Evolutionary conservation across 2,329 filamentous ascomycete genomes (phyloP).

Genomic region (Colletotrichum plurivorum): DNA sequence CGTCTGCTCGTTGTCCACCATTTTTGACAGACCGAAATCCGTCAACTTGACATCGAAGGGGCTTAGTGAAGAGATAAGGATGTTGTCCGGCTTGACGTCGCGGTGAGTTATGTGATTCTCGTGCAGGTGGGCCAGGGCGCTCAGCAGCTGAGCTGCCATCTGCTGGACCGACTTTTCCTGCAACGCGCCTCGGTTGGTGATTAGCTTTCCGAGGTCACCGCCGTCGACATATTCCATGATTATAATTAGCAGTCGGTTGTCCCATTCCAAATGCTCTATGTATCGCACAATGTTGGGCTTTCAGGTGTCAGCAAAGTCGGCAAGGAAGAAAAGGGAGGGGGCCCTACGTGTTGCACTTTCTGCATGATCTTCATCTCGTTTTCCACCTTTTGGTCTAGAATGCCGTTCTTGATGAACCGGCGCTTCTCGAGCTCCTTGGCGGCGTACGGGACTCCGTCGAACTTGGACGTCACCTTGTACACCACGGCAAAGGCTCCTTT

Average conservation of each 20-base stretch:
- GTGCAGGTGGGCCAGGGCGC: slow-evolving; percentile 90
- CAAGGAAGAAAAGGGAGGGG: not conserved
- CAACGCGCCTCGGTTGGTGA: slow-evolving; percentile 74
- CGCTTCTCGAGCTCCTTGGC: slow-evolving; percentile 97
- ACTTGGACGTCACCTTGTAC: slow-evolving; percentile 89
- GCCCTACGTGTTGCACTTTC: slow-evolving; percentile 81
- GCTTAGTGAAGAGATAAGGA: slow-evolving; percentile 80
- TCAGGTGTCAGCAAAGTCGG: slow-evolving; percentile 15
- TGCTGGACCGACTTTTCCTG: slow-evolving; percentile 77
- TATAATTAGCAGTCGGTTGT: slow-evolving; percentile 89
- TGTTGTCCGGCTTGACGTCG: slow-evolving; percentile 99
- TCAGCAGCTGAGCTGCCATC: slow-evolving; percentile 83
- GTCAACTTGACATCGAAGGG: slow-evolving; percentile 91
- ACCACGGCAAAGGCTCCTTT: slow-evolving; percentile 97
- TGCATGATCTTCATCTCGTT: slow-evolving; percentile 99
- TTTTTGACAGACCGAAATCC: slow-evolving; percentile 97
- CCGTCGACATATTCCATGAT: slow-evolving; percentile 93
- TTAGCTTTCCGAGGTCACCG: slow-evolving; percentile 85
- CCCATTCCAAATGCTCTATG: slow-evolving; percentile 88
- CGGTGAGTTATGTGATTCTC: slow-evolving; percentile 92
- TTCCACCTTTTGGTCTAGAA: slow-evolving; percentile 91
- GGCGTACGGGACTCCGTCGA: slow-evolving; percentile 85
- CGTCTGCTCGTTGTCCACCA: slow-evolving; percentile 89
- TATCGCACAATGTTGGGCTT: slow-evolving; percentile 92
- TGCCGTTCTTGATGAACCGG: slow-evolving; percentile 91